These are phyloP conservation scores for Paecilomyces sp. DNA, from an alignment of 2,329 filamentous ascomycete species.

Conservation along the genomic window DNA sequence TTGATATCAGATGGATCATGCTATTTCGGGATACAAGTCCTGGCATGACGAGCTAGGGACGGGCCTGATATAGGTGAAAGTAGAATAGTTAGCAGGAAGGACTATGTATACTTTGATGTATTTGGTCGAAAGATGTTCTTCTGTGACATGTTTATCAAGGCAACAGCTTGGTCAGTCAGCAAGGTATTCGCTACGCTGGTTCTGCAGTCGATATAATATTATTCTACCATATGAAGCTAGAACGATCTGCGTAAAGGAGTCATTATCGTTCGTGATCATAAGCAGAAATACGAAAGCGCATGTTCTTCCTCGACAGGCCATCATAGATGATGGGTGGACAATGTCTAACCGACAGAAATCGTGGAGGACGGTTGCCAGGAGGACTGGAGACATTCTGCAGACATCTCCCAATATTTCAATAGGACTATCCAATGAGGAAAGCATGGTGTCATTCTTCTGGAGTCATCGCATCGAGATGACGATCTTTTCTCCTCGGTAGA, in stretches of 20 bases:
- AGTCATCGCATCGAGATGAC: not conserved
- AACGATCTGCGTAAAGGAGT: not conserved
- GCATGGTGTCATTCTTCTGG: not conserved
- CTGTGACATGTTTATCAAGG: not conserved
- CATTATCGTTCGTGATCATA: not conserved
- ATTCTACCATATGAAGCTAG: not conserved
- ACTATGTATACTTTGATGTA: too few species aligned
- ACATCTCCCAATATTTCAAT: not conserved
- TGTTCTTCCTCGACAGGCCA: too few species aligned
- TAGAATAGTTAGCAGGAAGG: too few species aligned
- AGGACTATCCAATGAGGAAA: not conserved
- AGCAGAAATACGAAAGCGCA: too few species aligned
- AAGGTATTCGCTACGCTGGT: not conserved
- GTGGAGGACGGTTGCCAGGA: not conserved
- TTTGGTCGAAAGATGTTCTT: too few species aligned
- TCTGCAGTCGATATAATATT: not conserved
- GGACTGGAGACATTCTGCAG: not conserved
- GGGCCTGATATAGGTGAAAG: too few species aligned
- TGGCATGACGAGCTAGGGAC: too few species aligned
- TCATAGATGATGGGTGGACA: too few species aligned
- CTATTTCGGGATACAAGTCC: too few species aligned
- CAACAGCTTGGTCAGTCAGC: not conserved
- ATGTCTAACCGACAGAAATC: too few species aligned
- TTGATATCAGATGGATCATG: too few species aligned
- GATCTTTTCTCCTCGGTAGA: not conserved